phyloP scores from a whole-genome alignment of 805 yeast genomes.

The Metschnikowia bowlesiae region DNA sequence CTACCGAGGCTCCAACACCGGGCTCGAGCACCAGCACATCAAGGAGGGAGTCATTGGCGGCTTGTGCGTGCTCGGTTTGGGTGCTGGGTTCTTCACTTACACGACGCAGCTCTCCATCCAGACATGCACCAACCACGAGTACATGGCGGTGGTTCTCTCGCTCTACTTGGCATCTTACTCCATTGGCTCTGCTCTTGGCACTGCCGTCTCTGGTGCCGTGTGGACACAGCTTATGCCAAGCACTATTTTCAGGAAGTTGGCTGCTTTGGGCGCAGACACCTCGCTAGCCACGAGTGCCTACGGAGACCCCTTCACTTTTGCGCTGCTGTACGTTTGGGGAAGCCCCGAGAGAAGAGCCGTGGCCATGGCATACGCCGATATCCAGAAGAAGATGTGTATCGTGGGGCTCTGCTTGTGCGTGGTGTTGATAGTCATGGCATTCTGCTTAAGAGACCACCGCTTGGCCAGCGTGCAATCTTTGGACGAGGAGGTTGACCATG shows the following conservation, averaged over 20 bases:
- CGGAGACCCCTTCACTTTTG: constrained; percentile 49
- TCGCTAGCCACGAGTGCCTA: constrained; percentile 31
- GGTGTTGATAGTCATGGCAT: constrained; percentile 44
- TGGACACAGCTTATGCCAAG: constrained; percentile 60
- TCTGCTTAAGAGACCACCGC: constrained; percentile 51
- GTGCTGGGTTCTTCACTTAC: constrained; percentile 70
- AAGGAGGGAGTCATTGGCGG: constrained; percentile 60
- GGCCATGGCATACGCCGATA: constrained; percentile 53
- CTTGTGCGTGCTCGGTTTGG: constrained; percentile 61
- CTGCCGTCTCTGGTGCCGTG: constrained; percentile 62
- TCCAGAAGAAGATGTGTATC: constrained; percentile 55
- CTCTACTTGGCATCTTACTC: constrained; percentile 54
- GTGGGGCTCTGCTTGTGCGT: constrained; percentile 53
- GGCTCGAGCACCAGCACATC: constrained; percentile 27
- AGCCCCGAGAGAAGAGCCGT: constrained; percentile 56
- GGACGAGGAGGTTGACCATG: constrained; percentile 15
- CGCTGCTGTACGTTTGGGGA: constrained; percentile 52
- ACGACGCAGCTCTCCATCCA: constrained; percentile 59
- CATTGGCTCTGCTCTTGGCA: constrained; percentile 62
- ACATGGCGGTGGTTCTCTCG: constrained; percentile 59
- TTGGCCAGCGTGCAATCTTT: constrained; percentile 35
- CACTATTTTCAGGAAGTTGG: constrained; percentile 32
- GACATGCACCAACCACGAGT: constrained; percentile 55
- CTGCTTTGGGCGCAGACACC: constrained; percentile 23
- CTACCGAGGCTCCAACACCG: constrained; percentile 47